phyloP scores from a whole-genome alignment of 2,329 filamentous ascomycete genomes.

The Ceratocystis colombiana region DNA sequence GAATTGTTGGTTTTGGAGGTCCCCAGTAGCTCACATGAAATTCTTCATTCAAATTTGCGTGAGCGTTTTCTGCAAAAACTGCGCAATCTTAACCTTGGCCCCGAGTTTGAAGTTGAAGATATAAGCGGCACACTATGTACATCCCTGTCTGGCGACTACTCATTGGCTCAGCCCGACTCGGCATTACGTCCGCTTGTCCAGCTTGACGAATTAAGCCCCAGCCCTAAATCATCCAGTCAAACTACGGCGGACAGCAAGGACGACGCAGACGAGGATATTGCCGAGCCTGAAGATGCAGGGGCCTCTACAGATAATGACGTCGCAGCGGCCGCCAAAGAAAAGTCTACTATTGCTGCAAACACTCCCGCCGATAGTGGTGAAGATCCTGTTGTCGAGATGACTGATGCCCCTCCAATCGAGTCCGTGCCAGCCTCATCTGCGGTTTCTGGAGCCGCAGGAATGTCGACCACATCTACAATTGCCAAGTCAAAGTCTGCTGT shows the following conservation, averaged over 20 bases:
- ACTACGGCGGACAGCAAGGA: neutral
- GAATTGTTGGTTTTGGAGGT: slow-evolving; percentile 21
- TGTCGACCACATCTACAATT: too few relatives aligned
- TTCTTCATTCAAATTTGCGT: slow-evolving; percentile 15
- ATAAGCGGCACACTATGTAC: slow-evolving; percentile 10
- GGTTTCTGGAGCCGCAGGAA: neutral
- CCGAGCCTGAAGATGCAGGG: slow-evolving; percentile 12
- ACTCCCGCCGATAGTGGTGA: neutral
- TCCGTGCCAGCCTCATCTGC: neutral
- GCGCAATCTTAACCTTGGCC: neutral
- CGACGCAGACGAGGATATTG: neutral
- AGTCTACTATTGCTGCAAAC: neutral
- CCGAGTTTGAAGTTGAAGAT: slow-evolving; percentile 15
- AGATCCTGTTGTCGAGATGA: neutral
- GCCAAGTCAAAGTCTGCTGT: neutral
- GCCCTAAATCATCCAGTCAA: neutral
- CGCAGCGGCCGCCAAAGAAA: neutral
- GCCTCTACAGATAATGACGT: neutral
- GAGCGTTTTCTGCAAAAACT: slow-evolving; percentile 13
- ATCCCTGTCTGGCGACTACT: slow-evolving; percentile 14
- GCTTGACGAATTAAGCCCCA: slow-evolving; percentile 4
- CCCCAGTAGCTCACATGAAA: slow-evolving; percentile 13
- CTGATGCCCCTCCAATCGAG: neutral
- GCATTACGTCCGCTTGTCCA: slow-evolving; percentile 17
- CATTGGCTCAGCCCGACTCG: slow-evolving; percentile 16